A percentile compares a stretch with the other conserved stretches of the same genome.
Conservation (phyloP, 148 eudicot species). For the Simmondsia chinensis region DNA sequence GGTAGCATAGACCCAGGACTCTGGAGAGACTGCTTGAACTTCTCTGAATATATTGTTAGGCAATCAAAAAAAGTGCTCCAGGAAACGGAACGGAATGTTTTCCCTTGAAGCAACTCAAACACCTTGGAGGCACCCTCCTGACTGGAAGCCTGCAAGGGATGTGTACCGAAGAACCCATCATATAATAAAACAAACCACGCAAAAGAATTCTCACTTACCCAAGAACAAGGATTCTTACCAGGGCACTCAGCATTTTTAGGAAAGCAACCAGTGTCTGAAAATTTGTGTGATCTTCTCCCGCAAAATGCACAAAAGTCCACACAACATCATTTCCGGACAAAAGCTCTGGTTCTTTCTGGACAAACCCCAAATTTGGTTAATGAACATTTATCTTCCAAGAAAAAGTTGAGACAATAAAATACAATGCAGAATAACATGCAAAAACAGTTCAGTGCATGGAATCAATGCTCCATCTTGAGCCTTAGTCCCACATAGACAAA, state of each 20-base stretch:
- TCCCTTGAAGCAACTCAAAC: slow-evolving; percentile 72
- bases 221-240: slow-evolving; percentile 31
- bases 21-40: slow-evolving; percentile 80
- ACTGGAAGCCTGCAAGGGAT: slow-evolving; percentile 61
- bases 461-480: no score
- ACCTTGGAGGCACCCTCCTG: slow-evolving; percentile 88
- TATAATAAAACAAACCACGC: not conserved
- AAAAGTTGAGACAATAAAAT: no score
- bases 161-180: slow-evolving; percentile 3
- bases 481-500: no score
- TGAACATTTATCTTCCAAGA: no score
- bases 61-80: slow-evolving; percentile 92
- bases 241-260: slow-evolving; percentile 77
- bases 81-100: slow-evolving; percentile 80
- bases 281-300: slow-evolving; percentile 95
- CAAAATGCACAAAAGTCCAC: slow-evolving; percentile 93
- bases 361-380: no score
- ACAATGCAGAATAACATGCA: no score
- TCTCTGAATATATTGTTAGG: slow-evolving; percentile 76
- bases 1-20: slow-evolving; percentile 72
- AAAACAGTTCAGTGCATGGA: not conserved
- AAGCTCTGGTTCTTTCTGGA: slow-evolving; percentile 92
- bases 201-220: not conserved
- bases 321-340: slow-evolving; percentile 87
- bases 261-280: slow-evolving; percentile 88